Evolutionary conservation across 805 yeast species (phyloP), one percentile per base, ranked within the genome.

Genomic region (Candida dajiaensis): DNA sequence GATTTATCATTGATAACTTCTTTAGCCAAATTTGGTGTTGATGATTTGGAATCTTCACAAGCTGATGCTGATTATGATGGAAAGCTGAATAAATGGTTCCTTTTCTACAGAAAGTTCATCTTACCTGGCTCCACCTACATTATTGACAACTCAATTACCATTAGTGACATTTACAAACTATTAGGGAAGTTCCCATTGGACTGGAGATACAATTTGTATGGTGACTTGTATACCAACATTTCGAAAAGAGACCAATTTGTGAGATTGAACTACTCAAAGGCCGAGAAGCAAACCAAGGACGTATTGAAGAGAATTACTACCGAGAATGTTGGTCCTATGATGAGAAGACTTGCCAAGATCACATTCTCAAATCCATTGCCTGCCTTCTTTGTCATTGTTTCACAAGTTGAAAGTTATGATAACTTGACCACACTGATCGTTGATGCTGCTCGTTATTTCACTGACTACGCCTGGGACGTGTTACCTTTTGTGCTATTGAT

Each of bases 341-440:
- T 84, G 77, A 73, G 89, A 50, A 72, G 78, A 40, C 67, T 92
- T 21, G 84, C 95, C 0, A 81, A 82, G 52, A 71, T 88, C 12
- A 76, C 89, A 19, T 81, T 79, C 49, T 67, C 85, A 1, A 88
- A 88, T 61, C 97, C 98, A 2, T 61, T 89, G 18, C 84, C 95
- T 2, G 79, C 89, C 13, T 77, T 90, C 39, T 67, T 77, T 20
- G 82, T 86, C 0, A 74, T 87, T 40, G 71, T 90, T 11, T 79
- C 80, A 40, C 97, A 89, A 59, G 80, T 92, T 52, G 98, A 92
- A 64, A 88, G 94, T 68, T 92, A 92, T 61, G 96, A 85, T 59
- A 92, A 92, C 59, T 76, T 92, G 51, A 85, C 83, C 40, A 81
- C 79, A 35, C 70, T 92, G 47, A 80, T 92, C 7, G 89, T 88